Evolutionary conservation across 2,329 filamentous ascomycete species (phyloP).

Genomic region (Rhynchosporium secalis): DNA sequence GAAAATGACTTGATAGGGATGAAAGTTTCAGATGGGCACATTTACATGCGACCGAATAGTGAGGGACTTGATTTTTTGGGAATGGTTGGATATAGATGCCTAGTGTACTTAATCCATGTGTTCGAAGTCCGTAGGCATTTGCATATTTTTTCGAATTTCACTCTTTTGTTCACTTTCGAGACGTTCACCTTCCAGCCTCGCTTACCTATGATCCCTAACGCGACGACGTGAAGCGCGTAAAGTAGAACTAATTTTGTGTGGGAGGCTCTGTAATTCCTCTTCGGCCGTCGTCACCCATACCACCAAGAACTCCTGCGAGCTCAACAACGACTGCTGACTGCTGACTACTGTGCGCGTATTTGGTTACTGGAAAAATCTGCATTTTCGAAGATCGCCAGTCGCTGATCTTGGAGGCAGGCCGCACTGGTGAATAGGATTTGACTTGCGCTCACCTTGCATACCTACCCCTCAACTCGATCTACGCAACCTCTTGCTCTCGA

Average conservation of each 20-base stretch:
- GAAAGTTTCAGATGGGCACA: not conserved
- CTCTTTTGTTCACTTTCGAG: not conserved
- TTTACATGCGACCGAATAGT: not conserved
- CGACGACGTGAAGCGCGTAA: conserved; percentile 15
- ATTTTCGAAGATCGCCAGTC: not conserved
- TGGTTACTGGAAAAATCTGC: not conserved
- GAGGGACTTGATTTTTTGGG: conserved; percentile 2
- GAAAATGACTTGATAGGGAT: conserved; percentile 7
- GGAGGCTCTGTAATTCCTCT: not conserved
- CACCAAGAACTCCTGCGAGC: not conserved
- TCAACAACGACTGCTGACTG: not conserved
- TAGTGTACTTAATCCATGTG: not conserved
- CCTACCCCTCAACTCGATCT: conserved; percentile 12
- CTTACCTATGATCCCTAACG: conserved; percentile 12
- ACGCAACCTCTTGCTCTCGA: not conserved
- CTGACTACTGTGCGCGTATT: not conserved
- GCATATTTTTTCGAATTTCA: not conserved
- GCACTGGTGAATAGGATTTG: conserved; percentile 7
- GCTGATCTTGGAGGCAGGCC: conserved; percentile 2
- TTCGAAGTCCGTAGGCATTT: not conserved
- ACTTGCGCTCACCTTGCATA: conserved; percentile 6
- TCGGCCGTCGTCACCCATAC: not conserved
- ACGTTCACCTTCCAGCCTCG: conserved; percentile 3
- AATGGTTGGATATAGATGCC: not conserved
- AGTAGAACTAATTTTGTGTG: conserved; percentile 9